Evolutionary conservation across 306 rosid genomes (phyloP), one percentile per base, ranked within the genome.

Genomic region (Clitoria ternatea): DNA sequence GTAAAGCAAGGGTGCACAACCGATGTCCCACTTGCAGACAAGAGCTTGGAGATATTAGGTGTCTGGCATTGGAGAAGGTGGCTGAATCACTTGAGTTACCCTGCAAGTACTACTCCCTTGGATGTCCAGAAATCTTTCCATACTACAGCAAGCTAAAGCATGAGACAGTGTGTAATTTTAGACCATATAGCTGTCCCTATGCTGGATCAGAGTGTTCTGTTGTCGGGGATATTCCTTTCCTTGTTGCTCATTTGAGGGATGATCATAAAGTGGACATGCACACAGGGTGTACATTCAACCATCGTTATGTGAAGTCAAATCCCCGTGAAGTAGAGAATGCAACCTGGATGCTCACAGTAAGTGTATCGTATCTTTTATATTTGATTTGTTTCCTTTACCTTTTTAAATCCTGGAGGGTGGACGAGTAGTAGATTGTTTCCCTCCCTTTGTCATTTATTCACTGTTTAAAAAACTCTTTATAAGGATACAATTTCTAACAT

Each of bases 211-310:
- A 95, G 80, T 95, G 99, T 77, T 75, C 96, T 64, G 86, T 80
- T 49, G 91, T 81, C 4, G 99, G 99, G 40, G 99, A 95, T 69
- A 91, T 95, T 60, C 91, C 96, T 59, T 95, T 87, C 76, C 90
- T 95, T 5, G 99, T 95, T 84, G 77, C 96, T 60, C 99, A 95
- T 82, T 71, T 95, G 81, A 86, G 99, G 83, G 99, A 95, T 40
- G 99, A 95, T 81, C 99, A 95, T 59, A 95, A 95, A 80, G 99
- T 95, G 44, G 99, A 95, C 83, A 95, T 95, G 99, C 99, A 95
- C 80, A 89, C 97, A 2, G 99, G 99, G 55, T 95, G 96, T 82
- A 91, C 99, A 66, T 95, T 91, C 80, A 95, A 95, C 81, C 99
- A 95, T 72, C 97, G 99, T 14, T 95, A 95, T 49, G 99, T 95